Conservation (phyloP, 331 rosid species). For the Malus hybrid region DNA sequence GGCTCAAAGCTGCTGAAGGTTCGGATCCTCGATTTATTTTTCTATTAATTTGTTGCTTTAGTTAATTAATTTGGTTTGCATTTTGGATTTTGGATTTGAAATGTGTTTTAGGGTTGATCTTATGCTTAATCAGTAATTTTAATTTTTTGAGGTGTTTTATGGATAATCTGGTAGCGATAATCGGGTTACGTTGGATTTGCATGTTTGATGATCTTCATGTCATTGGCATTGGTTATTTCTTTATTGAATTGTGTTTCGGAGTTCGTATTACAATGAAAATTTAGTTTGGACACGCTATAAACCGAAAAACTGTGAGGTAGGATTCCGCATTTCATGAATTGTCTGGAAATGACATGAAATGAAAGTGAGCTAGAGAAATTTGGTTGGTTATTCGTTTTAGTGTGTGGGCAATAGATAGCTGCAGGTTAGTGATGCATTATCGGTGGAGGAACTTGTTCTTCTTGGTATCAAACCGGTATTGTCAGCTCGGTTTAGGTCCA, state of each 20-base stretch:
- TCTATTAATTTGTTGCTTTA: background rate
- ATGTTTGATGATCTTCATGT: background rate
- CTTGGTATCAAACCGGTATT: background rate
- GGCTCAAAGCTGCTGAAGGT: conserved; percentile 99
- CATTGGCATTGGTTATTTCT: background rate
- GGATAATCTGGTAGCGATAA: background rate
- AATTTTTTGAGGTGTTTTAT: background rate
- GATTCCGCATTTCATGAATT: background rate
- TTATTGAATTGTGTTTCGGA: background rate
- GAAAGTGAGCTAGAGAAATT: conserved; percentile 1
- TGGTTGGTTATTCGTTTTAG: background rate
- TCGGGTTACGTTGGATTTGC: background rate
- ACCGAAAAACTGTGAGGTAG: background rate
- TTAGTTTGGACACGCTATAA: background rate
- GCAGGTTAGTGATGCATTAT: background rate
- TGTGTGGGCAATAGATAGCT: background rate
- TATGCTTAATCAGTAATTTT: too few relatives aligned
- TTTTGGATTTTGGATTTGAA: background rate
- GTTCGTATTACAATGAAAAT: background rate
- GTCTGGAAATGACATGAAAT: background rate
- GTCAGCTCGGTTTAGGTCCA: background rate
- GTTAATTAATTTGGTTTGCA: background rate
- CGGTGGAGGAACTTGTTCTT: background rate
- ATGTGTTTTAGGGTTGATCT: too few relatives aligned
- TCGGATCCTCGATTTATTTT: conserved; percentile 22